phyloP scores from a whole-genome alignment of 306 rosid species.

The Gillenia trifoliata region DNA sequence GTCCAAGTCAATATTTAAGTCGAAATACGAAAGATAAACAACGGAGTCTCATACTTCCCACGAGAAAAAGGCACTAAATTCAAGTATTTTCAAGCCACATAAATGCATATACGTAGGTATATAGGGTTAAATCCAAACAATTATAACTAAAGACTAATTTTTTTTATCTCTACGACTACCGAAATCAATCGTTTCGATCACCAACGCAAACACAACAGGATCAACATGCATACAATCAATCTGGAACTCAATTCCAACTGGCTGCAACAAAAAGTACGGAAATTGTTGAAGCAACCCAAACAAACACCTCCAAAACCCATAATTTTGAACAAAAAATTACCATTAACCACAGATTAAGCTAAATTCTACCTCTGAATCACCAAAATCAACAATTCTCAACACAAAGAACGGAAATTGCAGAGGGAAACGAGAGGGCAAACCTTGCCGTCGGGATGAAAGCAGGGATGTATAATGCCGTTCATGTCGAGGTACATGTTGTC shows the following conservation, averaged over 20 bases:
- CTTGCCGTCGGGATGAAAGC: slow-evolving; percentile 96
- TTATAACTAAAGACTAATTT: neutral
- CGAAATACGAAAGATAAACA: neutral
- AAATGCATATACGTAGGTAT: neutral
- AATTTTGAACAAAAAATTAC: neutral
- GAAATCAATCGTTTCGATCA: neutral
- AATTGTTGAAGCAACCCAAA: neutral
- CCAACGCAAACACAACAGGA: neutral
- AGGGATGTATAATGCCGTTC: slow-evolving; percentile 95
- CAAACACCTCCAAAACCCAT: neutral
- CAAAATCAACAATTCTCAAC: neutral
- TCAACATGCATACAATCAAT: neutral
- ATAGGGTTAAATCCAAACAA: neutral
- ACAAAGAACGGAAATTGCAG: neutral
- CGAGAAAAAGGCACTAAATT: no score
- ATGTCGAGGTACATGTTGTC: slow-evolving; percentile 89
- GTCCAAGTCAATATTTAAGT: neutral
- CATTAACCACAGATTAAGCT: neutral
- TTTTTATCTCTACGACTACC: neutral
- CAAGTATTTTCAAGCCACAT: neutral
- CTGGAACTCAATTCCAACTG: neutral
- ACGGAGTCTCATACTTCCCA: neutral
- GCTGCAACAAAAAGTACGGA: neutral
- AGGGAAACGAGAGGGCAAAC: slow-evolving; percentile 24
- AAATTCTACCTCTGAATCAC: neutral